Evolutionary conservation across 805 yeast genomes (phyloP).

Genomic region (Metschnikowia proteae): DNA sequence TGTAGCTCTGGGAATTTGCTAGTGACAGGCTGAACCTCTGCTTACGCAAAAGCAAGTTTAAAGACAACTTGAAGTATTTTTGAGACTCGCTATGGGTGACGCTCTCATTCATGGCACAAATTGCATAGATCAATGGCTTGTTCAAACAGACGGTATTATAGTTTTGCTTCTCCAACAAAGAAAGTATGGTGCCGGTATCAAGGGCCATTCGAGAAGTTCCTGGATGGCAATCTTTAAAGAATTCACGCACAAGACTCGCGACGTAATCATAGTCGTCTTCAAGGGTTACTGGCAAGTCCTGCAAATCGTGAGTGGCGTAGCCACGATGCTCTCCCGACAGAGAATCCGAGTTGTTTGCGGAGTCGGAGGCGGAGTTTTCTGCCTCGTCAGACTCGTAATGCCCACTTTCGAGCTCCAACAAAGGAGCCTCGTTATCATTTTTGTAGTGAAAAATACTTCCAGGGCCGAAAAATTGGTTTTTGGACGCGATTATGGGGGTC

Average conservation of each 20-base stretch:
- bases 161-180: constrained; percentile 11
- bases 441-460: constrained; percentile 16
- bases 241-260: constrained; percentile 10
- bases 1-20: constrained; percentile 16
- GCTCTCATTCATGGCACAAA: constrained; percentile 13
- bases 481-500: constrained; percentile 8
- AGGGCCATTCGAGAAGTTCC: constrained; percentile 8
- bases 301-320: neutral
- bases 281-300: constrained; percentile 6
- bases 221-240: constrained; percentile 9
- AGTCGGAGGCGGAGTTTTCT: neutral
- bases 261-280: constrained; percentile 15
- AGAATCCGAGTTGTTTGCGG: neutral
- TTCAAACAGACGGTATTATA: constrained; percentile 10
- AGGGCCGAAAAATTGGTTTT: constrained; percentile 16
- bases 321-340: neutral
- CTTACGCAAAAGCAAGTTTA: constrained; percentile 9
- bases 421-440: constrained; percentile 1
- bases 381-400: neutral
- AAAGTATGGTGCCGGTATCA: constrained; percentile 10
- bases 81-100: constrained; percentile 14
- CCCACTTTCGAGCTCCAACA: neutral
- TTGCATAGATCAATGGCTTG: constrained; percentile 13
- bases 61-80: constrained; percentile 11
- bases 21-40: constrained; percentile 9